A percentile compares a stretch with the other conserved stretches of the same genome.
These are phyloP conservation scores for Vigna radiata DNA, from an alignment of 306 rosid species.

Conservation along the genomic window DNA sequence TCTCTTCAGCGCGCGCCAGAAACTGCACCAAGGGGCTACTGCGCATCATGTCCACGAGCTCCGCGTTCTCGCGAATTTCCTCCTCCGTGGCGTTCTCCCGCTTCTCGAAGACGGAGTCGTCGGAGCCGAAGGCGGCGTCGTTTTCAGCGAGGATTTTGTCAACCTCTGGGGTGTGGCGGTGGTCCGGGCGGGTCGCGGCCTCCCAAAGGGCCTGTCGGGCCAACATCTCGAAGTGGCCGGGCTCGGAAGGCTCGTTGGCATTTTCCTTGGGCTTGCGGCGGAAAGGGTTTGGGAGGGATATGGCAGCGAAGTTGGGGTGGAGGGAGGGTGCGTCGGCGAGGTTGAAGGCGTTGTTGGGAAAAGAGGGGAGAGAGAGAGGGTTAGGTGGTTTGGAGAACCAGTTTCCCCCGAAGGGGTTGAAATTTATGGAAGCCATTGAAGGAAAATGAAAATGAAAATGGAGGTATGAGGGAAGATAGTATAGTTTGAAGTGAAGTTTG, in stretches of 20 bases:
- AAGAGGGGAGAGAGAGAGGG: slow-evolving; percentile 63
- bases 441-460: neutral
- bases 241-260: slow-evolving; percentile 49
- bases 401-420: slow-evolving; percentile 75
- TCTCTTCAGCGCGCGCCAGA: slow-evolving; percentile 63
- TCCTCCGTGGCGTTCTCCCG: slow-evolving; percentile 59
- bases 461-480: neutral
- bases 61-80: slow-evolving; percentile 60
- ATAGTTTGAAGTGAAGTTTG: neutral
- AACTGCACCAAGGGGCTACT: slow-evolving; percentile 68
- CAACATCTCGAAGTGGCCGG: slow-evolving; percentile 60
- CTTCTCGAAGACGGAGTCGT: slow-evolving; percentile 55
- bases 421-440: slow-evolving; percentile 80
- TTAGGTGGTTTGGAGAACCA: slow-evolving; percentile 82
- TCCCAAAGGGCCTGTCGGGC: slow-evolving; percentile 76
- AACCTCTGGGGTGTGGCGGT: slow-evolving; percentile 78
- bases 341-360: slow-evolving; percentile 46
- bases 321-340: slow-evolving; percentile 39
- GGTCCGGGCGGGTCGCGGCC: slow-evolving; percentile 65
- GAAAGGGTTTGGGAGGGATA: slow-evolving; percentile 55
- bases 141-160: slow-evolving; percentile 58
- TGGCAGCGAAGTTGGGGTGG: slow-evolving; percentile 68
- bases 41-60: slow-evolving; percentile 48
- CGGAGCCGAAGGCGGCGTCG: neutral
- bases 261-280: slow-evolving; percentile 44